Conservation (phyloP, 1,284 basidiomycete genomes). For the Apiotrichum sp. region DNA sequence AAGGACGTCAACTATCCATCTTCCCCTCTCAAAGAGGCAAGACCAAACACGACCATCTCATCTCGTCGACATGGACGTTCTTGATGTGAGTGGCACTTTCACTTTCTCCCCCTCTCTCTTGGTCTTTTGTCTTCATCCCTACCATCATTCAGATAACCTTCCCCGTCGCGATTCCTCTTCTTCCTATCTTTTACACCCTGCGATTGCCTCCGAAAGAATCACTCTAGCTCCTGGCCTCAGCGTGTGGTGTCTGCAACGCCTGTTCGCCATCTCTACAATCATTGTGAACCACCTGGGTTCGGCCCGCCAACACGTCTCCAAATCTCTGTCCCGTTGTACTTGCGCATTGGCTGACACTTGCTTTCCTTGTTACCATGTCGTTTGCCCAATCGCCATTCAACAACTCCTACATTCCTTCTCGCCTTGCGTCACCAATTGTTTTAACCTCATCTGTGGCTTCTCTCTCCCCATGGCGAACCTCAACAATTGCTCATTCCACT, state of each 20-base stretch:
- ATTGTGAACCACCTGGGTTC: constrained; percentile 2
- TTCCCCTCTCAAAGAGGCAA: constrained; percentile 6
- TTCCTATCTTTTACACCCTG: background rate
- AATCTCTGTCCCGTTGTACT: no score
- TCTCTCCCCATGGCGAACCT: background rate
- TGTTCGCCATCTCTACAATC: constrained; percentile 3
- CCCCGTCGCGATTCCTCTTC: background rate
- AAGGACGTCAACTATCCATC: background rate
- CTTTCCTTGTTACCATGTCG: constrained; percentile 1
- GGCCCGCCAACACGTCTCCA: no score
- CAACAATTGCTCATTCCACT: background rate
- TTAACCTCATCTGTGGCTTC: background rate
- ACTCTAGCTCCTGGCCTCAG: no score
- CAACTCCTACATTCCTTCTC: background rate
- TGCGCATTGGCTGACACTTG: no score
- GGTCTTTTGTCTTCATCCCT: background rate
- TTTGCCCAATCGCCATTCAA: constrained; percentile 4
- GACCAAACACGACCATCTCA: constrained; percentile 1
- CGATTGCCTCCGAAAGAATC: no score
- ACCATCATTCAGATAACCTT: no score
- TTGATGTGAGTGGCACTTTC: constrained; percentile 24
- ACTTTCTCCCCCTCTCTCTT: background rate
- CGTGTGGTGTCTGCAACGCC: no score
- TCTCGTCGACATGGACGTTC: constrained; percentile 25
- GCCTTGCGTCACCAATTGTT: background rate